Evolutionary conservation across 1,284 basidiomycete genomes (phyloP).

Genomic region (Moesziomyces sp.): DNA sequence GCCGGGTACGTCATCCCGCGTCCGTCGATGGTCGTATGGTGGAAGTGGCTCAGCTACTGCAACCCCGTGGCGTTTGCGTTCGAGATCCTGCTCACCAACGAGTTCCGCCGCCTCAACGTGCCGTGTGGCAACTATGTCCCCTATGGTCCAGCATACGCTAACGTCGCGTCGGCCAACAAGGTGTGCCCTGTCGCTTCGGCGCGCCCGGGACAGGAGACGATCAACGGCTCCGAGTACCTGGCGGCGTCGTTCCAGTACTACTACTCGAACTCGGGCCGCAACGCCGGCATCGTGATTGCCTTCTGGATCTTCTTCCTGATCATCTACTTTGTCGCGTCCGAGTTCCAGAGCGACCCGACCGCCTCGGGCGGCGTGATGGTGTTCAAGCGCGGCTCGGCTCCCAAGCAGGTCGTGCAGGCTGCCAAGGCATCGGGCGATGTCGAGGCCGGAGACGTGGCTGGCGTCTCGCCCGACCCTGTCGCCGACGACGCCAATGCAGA

Average conservation of each 20-base stretch:
- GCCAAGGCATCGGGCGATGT: conserved; percentile 32
- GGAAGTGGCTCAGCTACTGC: conserved; percentile 61
- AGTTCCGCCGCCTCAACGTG: conserved; percentile 51
- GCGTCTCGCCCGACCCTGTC: not conserved
- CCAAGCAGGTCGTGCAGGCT: conserved; percentile 28
- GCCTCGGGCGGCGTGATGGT: conserved; percentile 57
- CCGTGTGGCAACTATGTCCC: conserved; percentile 49
- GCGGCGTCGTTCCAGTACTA: conserved; percentile 42
- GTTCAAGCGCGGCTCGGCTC: conserved; percentile 48
- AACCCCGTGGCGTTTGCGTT: conserved; percentile 60
- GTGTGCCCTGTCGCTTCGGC: conserved; percentile 54
- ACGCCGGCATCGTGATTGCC: conserved; percentile 57
- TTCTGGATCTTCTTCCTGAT: conserved; percentile 53
- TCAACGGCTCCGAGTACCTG: conserved; percentile 44
- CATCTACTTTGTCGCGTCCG: conserved; percentile 49
- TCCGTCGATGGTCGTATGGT: conserved; percentile 61
- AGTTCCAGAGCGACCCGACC: conserved; percentile 55
- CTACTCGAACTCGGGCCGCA: conserved; percentile 40
- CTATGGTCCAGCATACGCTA: conserved; percentile 28
- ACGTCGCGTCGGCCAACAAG: conserved; percentile 41
- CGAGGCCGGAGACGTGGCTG: conserved; percentile 20
- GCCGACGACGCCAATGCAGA: not conserved
- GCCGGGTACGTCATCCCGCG: conserved; percentile 62
- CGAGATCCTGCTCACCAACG: conserved; percentile 60
- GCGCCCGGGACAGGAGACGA: conserved; percentile 37